A percentile compares a stretch with the other conserved stretches of the same genome.
These are phyloP conservation scores for Lasiodiplodia sp. DNA, from an alignment of 2,329 filamentous ascomycete genomes.

Conservation along the genomic window DNA sequence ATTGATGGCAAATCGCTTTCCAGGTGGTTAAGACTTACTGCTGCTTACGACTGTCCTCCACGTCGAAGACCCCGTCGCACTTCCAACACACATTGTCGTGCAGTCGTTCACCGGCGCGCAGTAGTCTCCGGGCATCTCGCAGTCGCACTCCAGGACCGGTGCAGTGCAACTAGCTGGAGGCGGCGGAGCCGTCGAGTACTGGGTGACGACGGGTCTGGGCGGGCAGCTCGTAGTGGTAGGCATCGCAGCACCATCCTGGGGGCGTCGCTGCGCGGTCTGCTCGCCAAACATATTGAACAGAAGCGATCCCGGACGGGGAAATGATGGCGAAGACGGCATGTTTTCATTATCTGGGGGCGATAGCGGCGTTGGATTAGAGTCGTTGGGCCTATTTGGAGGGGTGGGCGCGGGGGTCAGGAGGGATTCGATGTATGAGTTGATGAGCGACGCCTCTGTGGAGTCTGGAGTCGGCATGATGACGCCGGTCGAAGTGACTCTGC, in stretches of 20 bases:
- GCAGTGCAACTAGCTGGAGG: conserved; percentile 12
- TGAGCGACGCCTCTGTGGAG: conserved; percentile 8
- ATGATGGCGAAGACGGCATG: too few relatives aligned
- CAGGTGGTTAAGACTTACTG: conserved; percentile 12
- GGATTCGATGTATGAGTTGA: conserved; percentile 17
- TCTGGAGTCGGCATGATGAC: conserved; percentile 6
- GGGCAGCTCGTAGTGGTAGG: conserved; percentile 5
- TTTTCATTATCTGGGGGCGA: too few relatives aligned
- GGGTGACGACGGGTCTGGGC: neutral
- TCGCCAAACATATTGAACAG: neutral
- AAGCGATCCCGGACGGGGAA: too few relatives aligned
- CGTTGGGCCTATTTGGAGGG: conserved; percentile 42
- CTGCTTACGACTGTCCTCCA: conserved; percentile 29
- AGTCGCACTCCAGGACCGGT: conserved; percentile 21
- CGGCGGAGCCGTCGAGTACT: neutral
- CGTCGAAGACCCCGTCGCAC: neutral
- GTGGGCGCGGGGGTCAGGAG: conserved; percentile 36
- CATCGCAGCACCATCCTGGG: neutral
- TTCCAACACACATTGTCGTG: conserved; percentile 29
- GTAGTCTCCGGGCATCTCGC: neutral
- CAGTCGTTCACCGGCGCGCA: conserved; percentile 32
- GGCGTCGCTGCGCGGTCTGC: neutral
- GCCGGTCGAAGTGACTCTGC: conserved; percentile 15
- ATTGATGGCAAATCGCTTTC: too few relatives aligned
- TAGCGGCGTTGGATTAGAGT: conserved; percentile 15